Evolutionary conservation across 805 yeast genomes (phyloP).

Genomic region (Teunomyces pallodes): DNA sequence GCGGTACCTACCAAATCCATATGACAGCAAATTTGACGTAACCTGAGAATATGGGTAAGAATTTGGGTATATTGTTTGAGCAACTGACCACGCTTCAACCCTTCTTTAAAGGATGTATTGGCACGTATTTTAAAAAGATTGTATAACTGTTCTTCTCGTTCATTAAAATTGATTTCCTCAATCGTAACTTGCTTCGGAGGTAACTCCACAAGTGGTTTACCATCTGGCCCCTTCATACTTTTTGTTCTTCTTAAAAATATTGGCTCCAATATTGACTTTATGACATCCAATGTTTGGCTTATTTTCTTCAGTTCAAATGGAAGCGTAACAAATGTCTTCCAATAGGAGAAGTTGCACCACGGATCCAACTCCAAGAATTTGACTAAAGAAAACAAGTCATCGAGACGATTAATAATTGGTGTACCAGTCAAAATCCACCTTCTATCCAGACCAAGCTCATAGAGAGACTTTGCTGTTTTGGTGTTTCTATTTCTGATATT

Average conservation of each 20-base stretch:
- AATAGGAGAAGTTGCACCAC: conserved; percentile 79
- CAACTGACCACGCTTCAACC: conserved; percentile 63
- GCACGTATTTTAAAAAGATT: conserved; percentile 68
- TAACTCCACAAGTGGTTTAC: conserved; percentile 67
- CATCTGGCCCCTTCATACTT: conserved; percentile 71
- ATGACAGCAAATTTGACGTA: conserved; percentile 90
- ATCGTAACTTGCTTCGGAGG: conserved; percentile 75
- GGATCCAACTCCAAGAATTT: conserved; percentile 80
- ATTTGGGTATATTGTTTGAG: conserved; percentile 73
- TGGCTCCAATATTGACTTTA: conserved; percentile 84
- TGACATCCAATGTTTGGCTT: conserved; percentile 72
- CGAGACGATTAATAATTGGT: conserved; percentile 84
- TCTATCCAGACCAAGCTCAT: conserved; percentile 59
- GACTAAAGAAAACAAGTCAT: conserved; percentile 78
- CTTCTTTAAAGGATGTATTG: conserved; percentile 56
- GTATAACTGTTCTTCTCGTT: conserved; percentile 64
- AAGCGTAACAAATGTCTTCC: conserved; percentile 81
- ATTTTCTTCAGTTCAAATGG: conserved; percentile 79
- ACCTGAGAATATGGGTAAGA: conserved; percentile 74
- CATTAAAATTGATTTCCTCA: conserved; percentile 64
- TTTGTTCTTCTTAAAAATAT: conserved; percentile 82
- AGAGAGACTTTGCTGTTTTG: conserved; percentile 75
- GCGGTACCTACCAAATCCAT: conserved; percentile 57
- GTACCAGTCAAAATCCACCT: conserved; percentile 92
- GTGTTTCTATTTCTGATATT: conserved; percentile 77